Conservation (phyloP, 1,284 basidiomycete genomes). For the Ganoderma leucocontextum region DNA sequence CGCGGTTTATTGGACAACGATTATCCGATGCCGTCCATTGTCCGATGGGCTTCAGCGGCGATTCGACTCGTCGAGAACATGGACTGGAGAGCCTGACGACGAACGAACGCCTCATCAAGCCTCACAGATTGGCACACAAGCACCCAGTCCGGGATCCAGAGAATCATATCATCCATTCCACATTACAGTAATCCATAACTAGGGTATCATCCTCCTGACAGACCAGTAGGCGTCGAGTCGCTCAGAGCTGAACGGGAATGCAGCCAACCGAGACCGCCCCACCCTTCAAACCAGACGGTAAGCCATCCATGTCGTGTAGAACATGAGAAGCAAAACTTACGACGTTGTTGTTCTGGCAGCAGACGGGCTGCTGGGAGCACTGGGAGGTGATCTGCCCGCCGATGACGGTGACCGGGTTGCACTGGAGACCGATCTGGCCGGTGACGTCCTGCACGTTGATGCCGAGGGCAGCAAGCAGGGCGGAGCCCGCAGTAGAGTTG, state of each 20-base stretch:
- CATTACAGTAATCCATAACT: slow-evolving; percentile 12
- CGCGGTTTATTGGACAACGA: too few relatives aligned
- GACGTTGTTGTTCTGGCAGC: slow-evolving; percentile 37
- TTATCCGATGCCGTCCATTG: too few relatives aligned
- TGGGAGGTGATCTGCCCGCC: slow-evolving; percentile 22
- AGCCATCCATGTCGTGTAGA: neutral
- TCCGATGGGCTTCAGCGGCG: too few relatives aligned
- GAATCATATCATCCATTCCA: slow-evolving; percentile 7
- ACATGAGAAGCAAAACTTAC: slow-evolving; percentile 16
- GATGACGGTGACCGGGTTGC: slow-evolving; percentile 32
- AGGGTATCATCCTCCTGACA: neutral
- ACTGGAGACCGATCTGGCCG: slow-evolving; percentile 25
- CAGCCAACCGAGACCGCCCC: slow-evolving; percentile 35
- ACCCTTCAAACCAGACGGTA: slow-evolving; percentile 18
- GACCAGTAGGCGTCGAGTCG: neutral
- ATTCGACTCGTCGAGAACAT: too few relatives aligned
- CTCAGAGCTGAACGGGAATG: slow-evolving; percentile 30
- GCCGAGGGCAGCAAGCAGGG: slow-evolving; percentile 27
- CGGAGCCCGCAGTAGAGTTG: slow-evolving; percentile 19
- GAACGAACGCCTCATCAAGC: too few relatives aligned
- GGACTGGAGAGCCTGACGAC: too few relatives aligned
- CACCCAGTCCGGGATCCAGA: too few relatives aligned
- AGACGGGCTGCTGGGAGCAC: slow-evolving; percentile 30
- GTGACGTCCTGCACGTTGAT: slow-evolving; percentile 23
- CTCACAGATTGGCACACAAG: too few relatives aligned